Conservation (phyloP, 108 stramenopile genomes). For the Fragilaria crotonensis region DNA sequence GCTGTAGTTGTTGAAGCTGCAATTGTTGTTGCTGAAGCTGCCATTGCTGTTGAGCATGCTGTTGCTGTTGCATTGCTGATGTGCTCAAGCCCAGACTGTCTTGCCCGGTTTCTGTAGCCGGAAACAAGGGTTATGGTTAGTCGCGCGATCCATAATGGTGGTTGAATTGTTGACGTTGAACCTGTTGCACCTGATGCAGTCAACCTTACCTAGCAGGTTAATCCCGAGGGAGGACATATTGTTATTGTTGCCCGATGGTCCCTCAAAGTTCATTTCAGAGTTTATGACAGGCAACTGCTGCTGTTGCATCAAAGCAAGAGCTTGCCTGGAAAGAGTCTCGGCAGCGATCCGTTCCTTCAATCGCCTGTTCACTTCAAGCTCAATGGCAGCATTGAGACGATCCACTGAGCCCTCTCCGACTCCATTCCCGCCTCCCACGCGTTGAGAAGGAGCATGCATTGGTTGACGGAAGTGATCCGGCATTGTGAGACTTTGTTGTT, state of each 20-base stretch:
- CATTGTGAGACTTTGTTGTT: neutral
- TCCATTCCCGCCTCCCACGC: neutral
- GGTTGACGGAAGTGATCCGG: too few species aligned
- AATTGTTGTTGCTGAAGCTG: neutral
- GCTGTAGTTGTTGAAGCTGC: neutral
- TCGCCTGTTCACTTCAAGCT: constrained; percentile 29
- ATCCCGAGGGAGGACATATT: neutral
- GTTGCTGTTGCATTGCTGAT: constrained; percentile 2
- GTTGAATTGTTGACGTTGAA: too few species aligned
- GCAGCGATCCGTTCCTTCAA: constrained; percentile 21
- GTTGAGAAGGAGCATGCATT: too few species aligned
- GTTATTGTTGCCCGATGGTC: neutral
- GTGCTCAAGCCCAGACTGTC: neutral
- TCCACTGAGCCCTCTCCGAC: neutral
- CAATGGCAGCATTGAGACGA: constrained; percentile 27
- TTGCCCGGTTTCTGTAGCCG: neutral
- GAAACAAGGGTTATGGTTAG: neutral
- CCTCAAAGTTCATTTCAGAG: neutral
- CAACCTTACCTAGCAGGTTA: neutral
- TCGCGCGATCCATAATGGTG: neutral
- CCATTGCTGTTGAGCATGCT: neutral
- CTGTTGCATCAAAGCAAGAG: constrained; percentile 17
- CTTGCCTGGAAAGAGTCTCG: constrained; percentile 16
- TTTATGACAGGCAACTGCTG: constrained; percentile 5
- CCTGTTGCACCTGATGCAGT: too few species aligned